Base-by-base conservation (phyloP, 2,329 filamentous ascomycete species). In the Thielaviopsis euricoi region DNA sequence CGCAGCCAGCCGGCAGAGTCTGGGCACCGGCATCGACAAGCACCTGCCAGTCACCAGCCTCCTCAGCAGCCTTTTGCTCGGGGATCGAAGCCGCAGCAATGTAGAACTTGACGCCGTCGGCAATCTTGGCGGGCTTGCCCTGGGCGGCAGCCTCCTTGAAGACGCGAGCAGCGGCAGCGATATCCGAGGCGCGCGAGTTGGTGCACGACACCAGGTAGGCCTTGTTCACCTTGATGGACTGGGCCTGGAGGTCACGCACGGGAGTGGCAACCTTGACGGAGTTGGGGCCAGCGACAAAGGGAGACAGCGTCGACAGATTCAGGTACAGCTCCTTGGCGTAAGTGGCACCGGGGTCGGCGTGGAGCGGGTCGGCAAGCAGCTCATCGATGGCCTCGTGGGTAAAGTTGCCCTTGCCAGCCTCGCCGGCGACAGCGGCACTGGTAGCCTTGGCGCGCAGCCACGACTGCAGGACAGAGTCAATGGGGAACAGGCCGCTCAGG, bases 171-270 rank as follows among this genome's bases (percentile, higher is more conserved):
- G 91, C 91, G 0, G 86, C 83, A 0, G 82, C 82, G 15, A 97
- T 75, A 68, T 97, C 91, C 0, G 87, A 89, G 10, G 82, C 79
- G 54, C 91, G 77, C 0, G 81, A 84, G 71, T 96, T 96, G 6
- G 91, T 97, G 74, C 91, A 97, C 0, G 85, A 89, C 0, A 96
- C 85, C 0, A 96, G 75, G 68, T 62, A 96, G 0, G 87, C 89
- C 67, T 86, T 89, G 73, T 96, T 73, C 22, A 97, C 70, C 53
- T 80, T 77, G 68, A 97, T 95, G 62, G 86, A 72, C 66, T 91
- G 75, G 0, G 78, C 67, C 64, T 85, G 85, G 0, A 97, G 79
- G 33, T 91, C 81, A 5, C 74, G 71, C 0, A 97, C 70, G 0
- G 91, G 88, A 0, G 84, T 95, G 0, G 86, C 82, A 0, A 95